Conservation (phyloP, 192 early-diverging fungal species). For the Powellomyces hirtus region DNA sequence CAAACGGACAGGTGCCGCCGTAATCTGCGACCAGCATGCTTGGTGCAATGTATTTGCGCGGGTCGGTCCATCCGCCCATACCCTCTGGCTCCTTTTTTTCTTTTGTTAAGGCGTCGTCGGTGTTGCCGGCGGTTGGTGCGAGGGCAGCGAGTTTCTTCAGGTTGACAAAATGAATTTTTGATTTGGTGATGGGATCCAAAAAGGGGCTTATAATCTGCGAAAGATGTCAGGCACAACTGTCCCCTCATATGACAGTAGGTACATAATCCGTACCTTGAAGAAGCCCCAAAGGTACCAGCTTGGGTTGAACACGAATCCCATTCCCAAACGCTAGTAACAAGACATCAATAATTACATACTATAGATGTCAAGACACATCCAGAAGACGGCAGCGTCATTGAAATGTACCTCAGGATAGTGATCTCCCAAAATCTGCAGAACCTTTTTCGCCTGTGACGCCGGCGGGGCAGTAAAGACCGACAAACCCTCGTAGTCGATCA, state of each 20-base stretch:
- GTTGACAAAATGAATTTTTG: constrained; percentile 83
- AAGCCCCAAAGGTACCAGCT: constrained; percentile 84
- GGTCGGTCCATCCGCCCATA: constrained; percentile 45
- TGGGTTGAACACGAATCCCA: constrained; percentile 65
- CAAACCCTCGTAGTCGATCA: constrained; percentile 81
- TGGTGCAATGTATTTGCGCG: constrained; percentile 49
- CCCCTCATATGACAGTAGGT: no score
- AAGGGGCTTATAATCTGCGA: constrained; percentile 81
- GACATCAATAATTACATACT: no score
- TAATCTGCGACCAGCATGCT: constrained; percentile 67
- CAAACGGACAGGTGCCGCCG: constrained; percentile 72
- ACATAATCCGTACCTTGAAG: constrained; percentile 59
- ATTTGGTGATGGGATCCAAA: constrained; percentile 86
- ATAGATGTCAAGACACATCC: no score
- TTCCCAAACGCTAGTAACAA: constrained; percentile 16
- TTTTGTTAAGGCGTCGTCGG: constrained; percentile 23
- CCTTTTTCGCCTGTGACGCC: constrained; percentile 39
- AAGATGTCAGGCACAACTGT: neutral
- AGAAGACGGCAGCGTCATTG: neutral
- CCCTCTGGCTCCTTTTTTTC: constrained; percentile 13
- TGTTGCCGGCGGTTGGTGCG: constrained; percentile 24
- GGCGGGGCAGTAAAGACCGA: constrained; percentile 67
- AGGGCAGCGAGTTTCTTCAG: constrained; percentile 41
- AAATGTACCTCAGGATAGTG: constrained; percentile 90
- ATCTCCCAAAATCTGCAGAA: constrained; percentile 74